Evolutionary conservation across 331 rosid species (phyloP).

Genomic region (Pyracantha coccinea): DNA sequence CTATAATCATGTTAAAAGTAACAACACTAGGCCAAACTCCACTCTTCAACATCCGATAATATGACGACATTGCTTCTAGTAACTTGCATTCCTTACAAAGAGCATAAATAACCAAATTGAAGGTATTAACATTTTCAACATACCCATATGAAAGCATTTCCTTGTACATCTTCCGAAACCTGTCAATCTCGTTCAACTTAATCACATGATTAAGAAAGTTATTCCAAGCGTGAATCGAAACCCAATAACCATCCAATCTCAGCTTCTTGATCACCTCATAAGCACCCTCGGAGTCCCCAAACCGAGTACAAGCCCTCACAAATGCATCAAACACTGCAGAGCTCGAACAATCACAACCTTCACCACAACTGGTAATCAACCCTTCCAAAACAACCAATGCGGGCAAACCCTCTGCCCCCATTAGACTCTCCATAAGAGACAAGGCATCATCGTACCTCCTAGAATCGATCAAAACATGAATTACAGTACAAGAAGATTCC

Average conservation of each 20-base stretch:
- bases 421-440: constrained; percentile 26
- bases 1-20: constrained; percentile 48
- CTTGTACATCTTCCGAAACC: constrained; percentile 43
- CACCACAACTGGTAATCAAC: constrained; percentile 21
- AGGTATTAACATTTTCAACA: constrained; percentile 42
- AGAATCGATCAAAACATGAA: constrained; percentile 43
- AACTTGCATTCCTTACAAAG: constrained; percentile 42
- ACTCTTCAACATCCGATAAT: constrained; percentile 45
- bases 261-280: constrained; percentile 35
- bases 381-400: constrained; percentile 40
- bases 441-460: constrained; percentile 42
- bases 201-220: constrained; percentile 38
- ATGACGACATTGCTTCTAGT: constrained; percentile 33
- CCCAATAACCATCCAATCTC: constrained; percentile 22
- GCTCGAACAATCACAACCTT: constrained; percentile 25
- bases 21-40: constrained; percentile 41
- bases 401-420: constrained; percentile 16
- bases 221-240: constrained; percentile 58
- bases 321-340: constrained; percentile 44
- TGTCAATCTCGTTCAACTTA: constrained; percentile 31
- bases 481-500: constrained; percentile 33
- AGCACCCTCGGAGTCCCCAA: constrained; percentile 38
- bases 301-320: constrained; percentile 46
- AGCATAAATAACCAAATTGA: constrained; percentile 45
- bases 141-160: constrained; percentile 49